Conservation (phyloP, 1,284 basidiomycete species). For the Hypsizygus ulmarius region DNA sequence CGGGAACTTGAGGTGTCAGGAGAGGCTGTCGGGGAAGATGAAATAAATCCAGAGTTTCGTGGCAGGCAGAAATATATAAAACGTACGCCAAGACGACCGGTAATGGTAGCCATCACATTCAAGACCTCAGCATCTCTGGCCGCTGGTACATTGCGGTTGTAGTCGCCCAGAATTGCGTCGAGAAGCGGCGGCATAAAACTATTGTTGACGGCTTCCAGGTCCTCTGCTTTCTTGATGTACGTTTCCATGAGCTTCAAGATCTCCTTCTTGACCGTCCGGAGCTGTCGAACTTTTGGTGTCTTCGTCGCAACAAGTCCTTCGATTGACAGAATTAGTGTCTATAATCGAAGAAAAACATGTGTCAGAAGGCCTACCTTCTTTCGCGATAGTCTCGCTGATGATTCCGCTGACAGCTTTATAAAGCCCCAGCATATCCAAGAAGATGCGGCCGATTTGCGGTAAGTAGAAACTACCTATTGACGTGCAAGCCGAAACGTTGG, state of each 20-base stretch:
- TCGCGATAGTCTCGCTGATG: conserved; percentile 90
- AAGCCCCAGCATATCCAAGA: conserved; percentile 97
- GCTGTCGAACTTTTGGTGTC: conserved; percentile 93
- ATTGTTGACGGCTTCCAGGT: conserved; percentile 87
- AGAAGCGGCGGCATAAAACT: conserved; percentile 95
- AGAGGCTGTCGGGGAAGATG: conserved; percentile 49
- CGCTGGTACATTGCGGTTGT: conserved; percentile 90
- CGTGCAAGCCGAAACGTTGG: conserved; percentile 96
- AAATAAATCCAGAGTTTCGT: conserved; percentile 4
- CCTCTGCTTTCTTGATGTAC: conserved; percentile 95
- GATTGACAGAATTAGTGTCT: background rate
- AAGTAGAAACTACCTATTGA: conserved; percentile 98
- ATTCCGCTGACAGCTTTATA: conserved; percentile 99
- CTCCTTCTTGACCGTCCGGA: conserved; percentile 99
- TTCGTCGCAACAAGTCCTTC: conserved; percentile 91
- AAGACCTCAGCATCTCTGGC: conserved; percentile 97
- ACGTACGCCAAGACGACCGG: conserved; percentile 79
- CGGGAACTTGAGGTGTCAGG: conserved; percentile 93
- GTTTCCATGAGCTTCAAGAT: conserved; percentile 97
- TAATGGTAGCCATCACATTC: conserved; percentile 98
- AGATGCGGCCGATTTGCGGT: conserved; percentile 94
- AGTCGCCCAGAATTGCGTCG: conserved; percentile 97
- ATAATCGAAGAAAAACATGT: background rate
- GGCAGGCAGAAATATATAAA: conserved; percentile 1
- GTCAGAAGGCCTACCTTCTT: conserved; percentile 60